Base-by-base conservation (phyloP, 2,329 filamentous ascomycete species). In the Phialocephala sp. region DNA sequence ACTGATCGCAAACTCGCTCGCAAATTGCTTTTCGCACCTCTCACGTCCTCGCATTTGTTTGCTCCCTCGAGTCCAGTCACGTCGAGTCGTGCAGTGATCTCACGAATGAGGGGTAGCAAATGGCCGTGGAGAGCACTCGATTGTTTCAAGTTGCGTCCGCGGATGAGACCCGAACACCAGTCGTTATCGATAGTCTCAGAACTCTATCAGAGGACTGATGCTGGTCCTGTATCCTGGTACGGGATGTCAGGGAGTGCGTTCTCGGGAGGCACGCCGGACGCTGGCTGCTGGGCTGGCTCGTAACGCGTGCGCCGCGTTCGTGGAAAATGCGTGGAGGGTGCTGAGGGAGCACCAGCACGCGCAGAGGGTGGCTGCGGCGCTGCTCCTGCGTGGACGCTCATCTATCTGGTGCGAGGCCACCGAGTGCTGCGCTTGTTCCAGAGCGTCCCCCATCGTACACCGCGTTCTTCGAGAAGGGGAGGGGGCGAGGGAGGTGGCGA, bases 111-210 rank as follows among this genome's bases (percentile, higher is more conserved):
- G 52, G 52, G 52, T 35, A 55, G 52, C 24, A 55, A 55, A 35
- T 55, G 36, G 35, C 52, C 27, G 52, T 27, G 12, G 35, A 3
- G 11, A 43, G 18, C 15, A 43, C 14, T 20, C n/a, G 45, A 22
- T 50, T 55, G 52, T 55, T 55, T 55, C 52, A 55, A 8, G 52
- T 35, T 55, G 27, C 15, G n/a, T 20, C 20, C 55, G 55, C 55
- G 55, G 55, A 24, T 20, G 32, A 12, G 20, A 54, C 9, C 20
- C 47, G 50, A 54, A 27, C 14, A 37, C 8, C 32, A 9, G 47
- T 52, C 54, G 54, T 56, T 56, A 57, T 57, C 32, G 55, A 57
- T 57, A 57, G 55, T 57, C 55, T 57, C 55, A 57, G 55, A 57
- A 57, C 32, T 36, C 35, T 57, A 57, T 37, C 32, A 15, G 55